phyloP scores from a whole-genome alignment of 768 basidiomycete species.

The Russula sp. region DNA sequence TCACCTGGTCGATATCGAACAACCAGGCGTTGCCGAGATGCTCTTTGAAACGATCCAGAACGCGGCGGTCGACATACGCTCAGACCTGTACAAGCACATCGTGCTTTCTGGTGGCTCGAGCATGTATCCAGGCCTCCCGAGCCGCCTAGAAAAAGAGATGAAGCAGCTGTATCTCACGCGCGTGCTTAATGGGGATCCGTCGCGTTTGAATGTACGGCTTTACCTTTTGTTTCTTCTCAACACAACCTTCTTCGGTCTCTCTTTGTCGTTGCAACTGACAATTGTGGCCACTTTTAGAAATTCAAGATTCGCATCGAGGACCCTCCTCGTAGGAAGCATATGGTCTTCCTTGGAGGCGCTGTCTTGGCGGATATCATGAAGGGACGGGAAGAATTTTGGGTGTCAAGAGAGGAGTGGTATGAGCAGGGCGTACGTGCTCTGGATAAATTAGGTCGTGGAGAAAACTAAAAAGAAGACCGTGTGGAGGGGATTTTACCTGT shows the following conservation, averaged over 20 bases:
- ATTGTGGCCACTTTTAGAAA: conserved; percentile 57
- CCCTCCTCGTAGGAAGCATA: conserved; percentile 95
- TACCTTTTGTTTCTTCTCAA: not conserved
- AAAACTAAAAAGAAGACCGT: conserved; percentile 32
- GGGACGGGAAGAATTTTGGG: conserved; percentile 91
- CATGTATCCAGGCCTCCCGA: conserved; percentile 98
- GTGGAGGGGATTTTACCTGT: conserved; percentile 10
- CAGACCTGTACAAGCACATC: conserved; percentile 96
- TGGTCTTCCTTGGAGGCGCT: conserved; percentile 99
- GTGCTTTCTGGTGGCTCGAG: conserved; percentile 97
- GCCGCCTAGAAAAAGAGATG: conserved; percentile 98
- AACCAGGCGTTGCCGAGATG: conserved; percentile 97
- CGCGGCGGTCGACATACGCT: conserved; percentile 84
- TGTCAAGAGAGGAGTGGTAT: conserved; percentile 90
- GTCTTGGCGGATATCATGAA: conserved; percentile 99
- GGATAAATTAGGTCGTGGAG: conserved; percentile 81
- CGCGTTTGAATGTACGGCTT: conserved; percentile 73
- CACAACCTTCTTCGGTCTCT: not conserved
- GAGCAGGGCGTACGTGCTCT: conserved; percentile 81
- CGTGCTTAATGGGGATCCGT: conserved; percentile 80
- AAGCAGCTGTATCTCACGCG: conserved; percentile 95
- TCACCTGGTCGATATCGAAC: conserved; percentile 94
- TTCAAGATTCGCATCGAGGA: conserved; percentile 99
- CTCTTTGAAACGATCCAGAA: conserved; percentile 93
- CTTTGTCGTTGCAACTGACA: not conserved